phyloP scores from a whole-genome alignment of 2,329 filamentous ascomycete genomes.

The Didymosphaeria variabile region DNA sequence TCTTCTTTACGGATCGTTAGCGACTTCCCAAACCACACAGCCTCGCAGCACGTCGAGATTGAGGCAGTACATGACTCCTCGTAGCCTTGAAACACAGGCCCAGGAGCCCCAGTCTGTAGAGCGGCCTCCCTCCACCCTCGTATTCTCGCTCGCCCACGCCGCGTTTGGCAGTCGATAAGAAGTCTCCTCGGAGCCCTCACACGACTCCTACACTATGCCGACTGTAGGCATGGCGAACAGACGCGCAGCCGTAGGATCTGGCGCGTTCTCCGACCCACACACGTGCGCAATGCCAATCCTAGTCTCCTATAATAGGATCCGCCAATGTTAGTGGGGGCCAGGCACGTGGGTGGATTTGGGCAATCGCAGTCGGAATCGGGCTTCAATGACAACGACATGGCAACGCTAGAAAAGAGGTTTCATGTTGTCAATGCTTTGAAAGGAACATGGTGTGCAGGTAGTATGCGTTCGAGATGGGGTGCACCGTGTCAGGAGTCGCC shows the following conservation, averaged over 20 bases:
- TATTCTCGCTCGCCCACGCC: constrained; percentile 3
- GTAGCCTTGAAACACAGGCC: background rate
- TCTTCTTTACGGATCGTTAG: background rate
- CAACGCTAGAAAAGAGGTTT: background rate
- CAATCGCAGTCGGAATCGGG: background rate
- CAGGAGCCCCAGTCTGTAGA: background rate
- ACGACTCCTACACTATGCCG: background rate
- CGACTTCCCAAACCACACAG: constrained; percentile 1
- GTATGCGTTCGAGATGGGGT: background rate
- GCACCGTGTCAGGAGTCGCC: background rate
- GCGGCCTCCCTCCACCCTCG: constrained; percentile 1
- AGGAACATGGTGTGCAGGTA: background rate
- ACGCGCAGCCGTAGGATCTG: background rate
- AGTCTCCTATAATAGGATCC: no score
- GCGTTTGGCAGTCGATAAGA: constrained; percentile 10
- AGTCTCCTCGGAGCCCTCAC: background rate
- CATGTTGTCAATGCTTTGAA: background rate
- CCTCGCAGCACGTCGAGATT: background rate
- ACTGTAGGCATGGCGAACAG: background rate
- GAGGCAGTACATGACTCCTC: constrained; percentile 2
- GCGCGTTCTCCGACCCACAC: background rate
- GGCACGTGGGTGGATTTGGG: constrained; percentile 4
- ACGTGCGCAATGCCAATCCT: background rate
- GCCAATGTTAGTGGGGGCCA: background rate
- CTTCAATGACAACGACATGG: background rate